Percentiles rank a stretch among this genome's conserved stretches.
These are phyloP conservation scores for Sclerotinia nivalis DNA, from an alignment of 2,329 filamentous ascomycete species.

Conservation along the genomic window DNA sequence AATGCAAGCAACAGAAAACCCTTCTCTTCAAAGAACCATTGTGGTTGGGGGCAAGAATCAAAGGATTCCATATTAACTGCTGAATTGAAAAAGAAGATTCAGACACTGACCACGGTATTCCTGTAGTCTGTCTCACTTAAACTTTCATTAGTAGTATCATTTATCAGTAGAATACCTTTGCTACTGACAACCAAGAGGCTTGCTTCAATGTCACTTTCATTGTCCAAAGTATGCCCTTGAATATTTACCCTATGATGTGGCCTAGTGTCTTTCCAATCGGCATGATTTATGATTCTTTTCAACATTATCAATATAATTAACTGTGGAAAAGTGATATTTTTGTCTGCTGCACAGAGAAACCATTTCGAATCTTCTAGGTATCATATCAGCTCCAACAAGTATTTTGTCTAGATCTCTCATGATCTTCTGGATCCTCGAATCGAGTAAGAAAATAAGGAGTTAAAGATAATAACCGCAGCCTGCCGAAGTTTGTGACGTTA, in stretches of 20 bases:
- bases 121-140: not conserved
- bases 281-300: not conserved
- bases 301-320: not conserved
- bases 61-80: not conserved
- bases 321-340: not conserved
- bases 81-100: not conserved
- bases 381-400: not conserved
- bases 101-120: not conserved
- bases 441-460: not conserved
- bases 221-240: no score
- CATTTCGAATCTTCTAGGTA: not conserved
- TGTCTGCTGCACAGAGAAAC: not conserved
- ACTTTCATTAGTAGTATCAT: not conserved
- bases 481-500: not conserved
- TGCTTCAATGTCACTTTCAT: not conserved
- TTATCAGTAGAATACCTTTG: not conserved
- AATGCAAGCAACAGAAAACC: not conserved
- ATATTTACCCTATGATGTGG: not conserved
- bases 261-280: not conserved
- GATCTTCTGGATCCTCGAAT: not conserved
- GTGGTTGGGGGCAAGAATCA: not conserved
- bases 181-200: not conserved
- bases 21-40: no score
- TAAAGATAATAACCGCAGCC: not conserved
- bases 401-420: not conserved